Conservation (phyloP, 1,139 yeast genomes). For the Hyphopichia fennica region DNA sequence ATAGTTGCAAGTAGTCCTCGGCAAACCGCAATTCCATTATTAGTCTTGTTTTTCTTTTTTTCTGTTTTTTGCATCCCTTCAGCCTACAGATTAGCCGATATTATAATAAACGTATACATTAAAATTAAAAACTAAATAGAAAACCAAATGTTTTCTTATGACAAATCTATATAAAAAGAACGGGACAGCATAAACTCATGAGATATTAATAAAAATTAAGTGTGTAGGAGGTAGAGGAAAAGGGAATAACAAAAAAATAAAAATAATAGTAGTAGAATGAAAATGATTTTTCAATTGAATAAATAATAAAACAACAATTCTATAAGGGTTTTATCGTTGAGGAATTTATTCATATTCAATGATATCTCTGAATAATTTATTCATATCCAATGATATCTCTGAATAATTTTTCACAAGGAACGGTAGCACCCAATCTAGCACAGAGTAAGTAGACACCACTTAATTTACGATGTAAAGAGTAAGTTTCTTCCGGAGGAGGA, state of each 20-base stretch:
- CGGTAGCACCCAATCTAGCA: constrained; percentile 79
- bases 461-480: constrained; percentile 88
- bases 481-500: constrained; percentile 98
- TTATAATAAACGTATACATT: too few relatives aligned
- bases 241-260: neutral
- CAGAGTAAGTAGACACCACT: constrained; percentile 93
- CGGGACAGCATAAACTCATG: neutral
- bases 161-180: constrained; percentile 1
- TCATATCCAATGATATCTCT: constrained; percentile 65
- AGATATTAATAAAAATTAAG: neutral
- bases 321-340: neutral
- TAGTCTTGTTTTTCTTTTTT: too few relatives aligned
- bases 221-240: too few relatives aligned
- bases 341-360: constrained; percentile 46
- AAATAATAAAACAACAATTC: neutral
- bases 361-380: constrained; percentile 47
- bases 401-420: constrained; percentile 80
- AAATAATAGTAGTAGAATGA: neutral
- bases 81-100: too few relatives aligned
- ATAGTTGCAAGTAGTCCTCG: too few relatives aligned
- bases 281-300: neutral
- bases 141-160: too few relatives aligned
- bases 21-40: too few relatives aligned
- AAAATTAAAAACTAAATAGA: neutral
- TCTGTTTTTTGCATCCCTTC: too few relatives aligned